A percentile compares a stretch with the other conserved stretches of the same genome.
These are phyloP conservation scores for Astraeus odoratus DNA, from an alignment of 768 basidiomycete genomes.

Conservation along the genomic window DNA sequence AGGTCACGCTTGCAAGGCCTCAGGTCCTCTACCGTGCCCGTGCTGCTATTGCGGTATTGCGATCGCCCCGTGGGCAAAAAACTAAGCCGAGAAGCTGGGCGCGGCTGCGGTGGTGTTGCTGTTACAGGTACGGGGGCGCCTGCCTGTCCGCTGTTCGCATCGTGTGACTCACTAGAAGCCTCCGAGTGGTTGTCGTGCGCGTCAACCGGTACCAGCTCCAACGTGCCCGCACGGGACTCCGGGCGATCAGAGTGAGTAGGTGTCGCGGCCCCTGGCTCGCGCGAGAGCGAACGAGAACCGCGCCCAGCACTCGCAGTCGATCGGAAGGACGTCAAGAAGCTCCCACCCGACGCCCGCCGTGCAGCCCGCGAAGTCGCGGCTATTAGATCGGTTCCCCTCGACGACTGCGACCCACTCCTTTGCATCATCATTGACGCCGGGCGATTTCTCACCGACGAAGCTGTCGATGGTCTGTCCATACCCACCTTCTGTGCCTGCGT, in stretches of 20 bases:
- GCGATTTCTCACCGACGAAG: too few species aligned
- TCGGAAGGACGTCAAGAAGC: conserved; percentile 23
- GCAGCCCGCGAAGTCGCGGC: conserved; percentile 11
- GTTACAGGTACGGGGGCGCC: conserved; percentile 11
- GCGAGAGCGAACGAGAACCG: conserved; percentile 7
- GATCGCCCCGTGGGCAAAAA: conserved; percentile 17
- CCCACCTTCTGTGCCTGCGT: conserved; percentile 19
- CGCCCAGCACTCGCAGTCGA: conserved; percentile 1
- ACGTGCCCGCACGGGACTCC: conserved; percentile 8
- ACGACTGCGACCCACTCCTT: conserved; percentile 21
- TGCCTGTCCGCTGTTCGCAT: conserved; percentile 6
- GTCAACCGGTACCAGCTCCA: conserved; percentile 20
- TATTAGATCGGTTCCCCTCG: conserved; percentile 12
- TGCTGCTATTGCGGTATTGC: conserved; percentile 3
- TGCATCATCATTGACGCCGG: too few species aligned
- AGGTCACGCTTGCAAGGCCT: conserved; percentile 48
- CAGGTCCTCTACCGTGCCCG: conserved; percentile 22
- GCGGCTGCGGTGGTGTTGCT: conserved; percentile 11
- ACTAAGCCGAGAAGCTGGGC: conserved; percentile 15
- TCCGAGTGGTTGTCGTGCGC: conserved; percentile 16
- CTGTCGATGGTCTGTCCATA: conserved; percentile 9
- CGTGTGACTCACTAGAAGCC: conserved; percentile 9
- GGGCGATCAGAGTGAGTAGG: background rate
- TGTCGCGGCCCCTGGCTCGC: conserved; percentile 4
- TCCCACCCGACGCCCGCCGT: conserved; percentile 23